These are phyloP conservation scores for Ogataea pini DNA, from an alignment of 805 yeast genomes.

Conservation along the genomic window DNA sequence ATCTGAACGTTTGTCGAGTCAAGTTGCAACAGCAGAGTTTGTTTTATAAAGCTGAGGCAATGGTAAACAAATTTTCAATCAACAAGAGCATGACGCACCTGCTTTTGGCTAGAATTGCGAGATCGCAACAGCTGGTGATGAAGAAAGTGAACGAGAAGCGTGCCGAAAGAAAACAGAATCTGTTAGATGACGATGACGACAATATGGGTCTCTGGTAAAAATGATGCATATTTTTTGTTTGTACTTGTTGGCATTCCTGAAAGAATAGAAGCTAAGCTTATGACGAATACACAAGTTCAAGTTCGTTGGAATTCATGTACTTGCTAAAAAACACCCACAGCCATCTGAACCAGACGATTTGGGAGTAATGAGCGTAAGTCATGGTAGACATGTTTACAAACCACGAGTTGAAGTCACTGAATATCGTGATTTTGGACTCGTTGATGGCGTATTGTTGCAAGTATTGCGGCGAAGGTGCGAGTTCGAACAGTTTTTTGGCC, in stretches of 20 bases:
- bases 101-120: constrained; percentile 16
- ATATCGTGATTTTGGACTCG: constrained; percentile 39
- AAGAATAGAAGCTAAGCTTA: not conserved
- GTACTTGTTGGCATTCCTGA: too few relatives aligned
- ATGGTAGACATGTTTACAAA: constrained; percentile 61
- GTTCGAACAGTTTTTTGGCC: not conserved
- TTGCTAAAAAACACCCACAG: constrained; percentile 80
- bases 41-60: constrained; percentile 31
- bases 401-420: constrained; percentile 41
- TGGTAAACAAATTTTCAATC: constrained; percentile 31
- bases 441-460: not conserved
- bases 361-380: constrained; percentile 81
- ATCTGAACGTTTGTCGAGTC: constrained; percentile 25
- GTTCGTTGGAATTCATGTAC: constrained; percentile 75
- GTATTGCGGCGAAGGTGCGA: not conserved
- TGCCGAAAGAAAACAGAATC: constrained; percentile 12
- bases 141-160: constrained; percentile 16
- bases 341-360: constrained; percentile 94
- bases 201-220: constrained; percentile 30
- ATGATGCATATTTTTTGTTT: not conserved
- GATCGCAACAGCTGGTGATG: constrained; percentile 24
- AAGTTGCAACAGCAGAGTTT: constrained; percentile 21
- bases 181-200: constrained; percentile 33
- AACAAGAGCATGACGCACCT: constrained; percentile 22
- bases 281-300: constrained; percentile 35